These are phyloP conservation scores for Boletus huronensis DNA, from an alignment of 768 basidiomycete genomes.

Conservation along the genomic window DNA sequence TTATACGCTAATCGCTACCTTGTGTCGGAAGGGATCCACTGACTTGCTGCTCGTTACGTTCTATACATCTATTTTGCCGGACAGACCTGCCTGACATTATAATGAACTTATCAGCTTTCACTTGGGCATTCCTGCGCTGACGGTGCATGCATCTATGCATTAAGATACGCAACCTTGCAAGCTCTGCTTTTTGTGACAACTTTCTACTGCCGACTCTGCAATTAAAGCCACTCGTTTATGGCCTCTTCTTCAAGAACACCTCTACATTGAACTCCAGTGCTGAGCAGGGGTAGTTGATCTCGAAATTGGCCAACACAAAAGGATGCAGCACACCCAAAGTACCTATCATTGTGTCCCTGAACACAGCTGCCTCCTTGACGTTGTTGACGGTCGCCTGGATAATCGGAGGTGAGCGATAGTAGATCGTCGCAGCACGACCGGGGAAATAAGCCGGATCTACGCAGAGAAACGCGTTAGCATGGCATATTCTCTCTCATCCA, in stretches of 20 bases:
- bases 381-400: conserved; percentile 33
- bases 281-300: conserved; percentile 92
- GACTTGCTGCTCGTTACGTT: conserved; percentile 8
- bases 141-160: conserved; percentile 1
- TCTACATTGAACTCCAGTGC: conserved; percentile 92
- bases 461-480: conserved; percentile 5
- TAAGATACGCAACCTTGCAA: neutral
- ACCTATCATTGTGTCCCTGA: conserved; percentile 72
- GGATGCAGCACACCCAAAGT: conserved; percentile 94
- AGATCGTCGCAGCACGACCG: conserved; percentile 89
- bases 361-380: conserved; percentile 44
- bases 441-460: conserved; percentile 93
- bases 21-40: conserved; percentile 2
- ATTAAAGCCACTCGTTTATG: conserved; percentile 1
- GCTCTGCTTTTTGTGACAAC: neutral
- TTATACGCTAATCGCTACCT: conserved; percentile 22
- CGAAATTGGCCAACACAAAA: conserved; percentile 85
- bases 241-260: conserved; percentile 75
- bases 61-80: conserved; percentile 6
- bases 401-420: conserved; percentile 61
- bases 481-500: neutral
- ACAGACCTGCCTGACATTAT: neutral
- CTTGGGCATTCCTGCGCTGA: neutral
- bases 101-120: neutral
- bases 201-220: conserved; percentile 1